Evolutionary conservation across 176 grass and related monocot genomes (phyloP).

Genomic region (Carex scoparia): DNA sequence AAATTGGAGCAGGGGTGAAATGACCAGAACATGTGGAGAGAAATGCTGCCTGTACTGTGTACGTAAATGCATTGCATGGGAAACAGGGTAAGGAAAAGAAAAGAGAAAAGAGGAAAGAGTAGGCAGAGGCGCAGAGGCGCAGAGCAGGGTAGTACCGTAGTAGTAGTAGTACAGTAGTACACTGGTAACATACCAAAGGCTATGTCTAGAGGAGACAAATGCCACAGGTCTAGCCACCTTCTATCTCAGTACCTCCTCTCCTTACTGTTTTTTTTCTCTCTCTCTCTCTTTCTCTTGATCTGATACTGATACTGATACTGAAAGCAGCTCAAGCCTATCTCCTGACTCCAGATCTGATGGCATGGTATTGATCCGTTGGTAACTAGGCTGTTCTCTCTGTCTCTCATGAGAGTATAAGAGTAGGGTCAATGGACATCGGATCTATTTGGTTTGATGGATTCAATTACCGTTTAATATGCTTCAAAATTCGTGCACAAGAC

Average conservation of each 20-base stretch:
- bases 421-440: too few relatives aligned
- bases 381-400: neutral
- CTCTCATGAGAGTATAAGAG: neutral
- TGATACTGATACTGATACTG: neutral
- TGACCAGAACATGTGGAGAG: neutral
- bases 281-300: neutral
- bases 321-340: neutral
- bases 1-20: neutral
- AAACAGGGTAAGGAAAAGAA: neutral
- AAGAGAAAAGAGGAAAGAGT: neutral
- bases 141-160: neutral
- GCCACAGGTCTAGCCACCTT: constrained; percentile 21
- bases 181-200: neutral
- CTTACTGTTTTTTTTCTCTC: neutral
- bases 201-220: constrained; percentile 17
- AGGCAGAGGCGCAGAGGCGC: neutral
- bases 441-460: too few relatives aligned
- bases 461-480: too few relatives aligned
- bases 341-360: too few relatives aligned
- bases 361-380: neutral
- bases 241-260: neutral
- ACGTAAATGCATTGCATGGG: constrained; percentile 10
- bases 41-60: neutral
- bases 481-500: too few relatives aligned
- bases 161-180: neutral